Conservation (phyloP, 768 basidiomycete species). For the Boletus rubescentipes region DNA sequence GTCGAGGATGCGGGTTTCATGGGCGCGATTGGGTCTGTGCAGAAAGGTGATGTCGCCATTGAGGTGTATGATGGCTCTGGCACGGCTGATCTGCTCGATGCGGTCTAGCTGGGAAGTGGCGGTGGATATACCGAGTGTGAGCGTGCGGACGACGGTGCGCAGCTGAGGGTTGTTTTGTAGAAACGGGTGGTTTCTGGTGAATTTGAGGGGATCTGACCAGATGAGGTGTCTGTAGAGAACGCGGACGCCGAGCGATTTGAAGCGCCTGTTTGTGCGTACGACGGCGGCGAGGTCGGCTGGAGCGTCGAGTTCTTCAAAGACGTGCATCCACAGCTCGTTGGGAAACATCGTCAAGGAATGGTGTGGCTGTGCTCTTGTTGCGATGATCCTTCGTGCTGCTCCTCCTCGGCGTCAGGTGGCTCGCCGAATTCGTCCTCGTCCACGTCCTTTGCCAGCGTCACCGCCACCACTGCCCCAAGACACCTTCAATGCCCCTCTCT, state of each 20-base stretch:
- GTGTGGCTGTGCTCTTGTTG: constrained; percentile 5
- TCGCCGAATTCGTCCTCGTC: too few species aligned
- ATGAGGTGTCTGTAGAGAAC: constrained; percentile 35
- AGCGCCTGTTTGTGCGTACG: constrained; percentile 31
- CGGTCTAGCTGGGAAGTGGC: constrained; percentile 15
- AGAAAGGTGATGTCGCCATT: constrained; percentile 15
- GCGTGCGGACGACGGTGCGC: constrained; percentile 16
- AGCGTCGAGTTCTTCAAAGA: constrained; percentile 35
- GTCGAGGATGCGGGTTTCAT: constrained; percentile 29
- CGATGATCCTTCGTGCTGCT: too few species aligned
- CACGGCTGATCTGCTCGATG: constrained; percentile 31
- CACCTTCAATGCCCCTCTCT: constrained; percentile 49
- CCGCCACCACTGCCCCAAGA: constrained; percentile 4
- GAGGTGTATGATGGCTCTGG: constrained; percentile 23
- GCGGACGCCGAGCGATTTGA: constrained; percentile 29
- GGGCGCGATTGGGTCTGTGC: constrained; percentile 16
- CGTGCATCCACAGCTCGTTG: constrained; percentile 39
- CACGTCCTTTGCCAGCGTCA: too few species aligned
- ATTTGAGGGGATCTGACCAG: constrained; percentile 32
- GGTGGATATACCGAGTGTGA: constrained; percentile 30
- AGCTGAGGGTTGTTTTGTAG: constrained; percentile 10
- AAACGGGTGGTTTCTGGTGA: constrained; percentile 24
- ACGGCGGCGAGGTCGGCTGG: constrained; percentile 33
- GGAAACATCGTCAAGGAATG: constrained; percentile 21
- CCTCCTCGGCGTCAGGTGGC: too few species aligned